Evolutionary conservation across 78 protist genomes (phyloP).

Genomic region (slime mould (Dictyostelium discoideum)): DNA sequence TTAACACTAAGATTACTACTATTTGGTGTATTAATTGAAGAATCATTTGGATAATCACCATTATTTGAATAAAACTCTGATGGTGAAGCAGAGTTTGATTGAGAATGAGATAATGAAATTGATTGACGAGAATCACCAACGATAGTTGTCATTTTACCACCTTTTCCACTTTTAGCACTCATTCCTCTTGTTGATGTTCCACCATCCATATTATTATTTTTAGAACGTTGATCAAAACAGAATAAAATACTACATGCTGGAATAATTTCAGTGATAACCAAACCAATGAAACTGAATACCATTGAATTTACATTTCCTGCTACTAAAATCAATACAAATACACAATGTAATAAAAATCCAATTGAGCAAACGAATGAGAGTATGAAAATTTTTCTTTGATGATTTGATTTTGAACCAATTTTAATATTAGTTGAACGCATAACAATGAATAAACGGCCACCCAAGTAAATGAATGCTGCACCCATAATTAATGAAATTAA

Average conservation of each 20-base stretch:
- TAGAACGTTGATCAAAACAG: neutral
- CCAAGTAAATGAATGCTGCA: neutral
- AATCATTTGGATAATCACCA: neutral
- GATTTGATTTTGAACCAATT: neutral
- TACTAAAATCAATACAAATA: constrained; percentile 4
- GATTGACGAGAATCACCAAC: neutral
- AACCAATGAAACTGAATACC: neutral
- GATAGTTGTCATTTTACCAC: neutral
- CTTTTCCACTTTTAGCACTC: neutral
- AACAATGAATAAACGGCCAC: neutral
- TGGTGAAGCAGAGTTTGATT: neutral
- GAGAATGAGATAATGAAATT: neutral
- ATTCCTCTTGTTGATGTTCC: neutral
- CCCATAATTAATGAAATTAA: constrained; percentile 1
- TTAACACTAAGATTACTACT: neutral
- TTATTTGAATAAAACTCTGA: neutral
- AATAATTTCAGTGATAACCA: constrained; percentile 12
- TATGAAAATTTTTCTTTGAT: neutral
- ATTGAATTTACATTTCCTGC: neutral
- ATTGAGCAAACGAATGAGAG: neutral
- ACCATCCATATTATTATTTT: neutral
- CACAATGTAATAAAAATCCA: constrained; percentile 15
- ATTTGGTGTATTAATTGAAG: neutral
- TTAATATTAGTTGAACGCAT: neutral
- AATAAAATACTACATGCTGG: neutral